Evolutionary conservation across 108 stramenopile genomes (phyloP).

Genomic region (Pseudonitzschia multistriata): DNA sequence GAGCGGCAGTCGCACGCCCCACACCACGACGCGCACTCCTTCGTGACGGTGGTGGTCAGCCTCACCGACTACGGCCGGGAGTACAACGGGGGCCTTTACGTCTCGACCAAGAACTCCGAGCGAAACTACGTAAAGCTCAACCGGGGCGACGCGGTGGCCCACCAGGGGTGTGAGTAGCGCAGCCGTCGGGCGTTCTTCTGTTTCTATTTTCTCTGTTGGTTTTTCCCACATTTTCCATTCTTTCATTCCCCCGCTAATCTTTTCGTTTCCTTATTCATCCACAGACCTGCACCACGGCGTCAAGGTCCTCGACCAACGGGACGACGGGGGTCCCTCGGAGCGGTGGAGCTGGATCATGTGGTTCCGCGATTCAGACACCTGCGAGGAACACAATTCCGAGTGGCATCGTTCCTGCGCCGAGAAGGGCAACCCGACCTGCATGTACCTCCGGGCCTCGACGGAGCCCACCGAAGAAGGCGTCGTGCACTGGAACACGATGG

Average conservation of each 20-base stretch:
- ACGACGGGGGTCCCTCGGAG: slow-evolving; percentile 1
- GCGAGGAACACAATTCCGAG: slow-evolving; percentile 7
- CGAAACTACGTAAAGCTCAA: slow-evolving; percentile 1
- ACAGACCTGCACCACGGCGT: slow-evolving; percentile 18
- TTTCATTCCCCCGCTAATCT: no score
- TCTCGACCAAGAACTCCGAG: slow-evolving; percentile 11
- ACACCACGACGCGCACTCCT: slow-evolving; percentile 14
- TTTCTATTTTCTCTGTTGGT: not conserved
- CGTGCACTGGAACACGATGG: not conserved
- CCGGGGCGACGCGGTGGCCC: slow-evolving; percentile 17
- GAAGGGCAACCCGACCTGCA: slow-evolving; percentile 13
- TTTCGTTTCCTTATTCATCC: not conserved
- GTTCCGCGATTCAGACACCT: slow-evolving; percentile 19
- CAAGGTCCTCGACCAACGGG: slow-evolving; percentile 9
- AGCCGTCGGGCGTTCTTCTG: not conserved
- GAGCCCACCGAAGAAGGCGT: not conserved
- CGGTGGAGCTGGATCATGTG: slow-evolving; percentile 24
- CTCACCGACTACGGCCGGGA: slow-evolving; percentile 14
- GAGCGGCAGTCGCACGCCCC: slow-evolving; percentile 18
- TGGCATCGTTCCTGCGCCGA: slow-evolving; percentile 13
- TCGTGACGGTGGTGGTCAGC: slow-evolving; percentile 20
- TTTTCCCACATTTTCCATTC: not conserved
- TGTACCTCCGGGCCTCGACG: slow-evolving; percentile 8
- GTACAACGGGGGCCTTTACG: slow-evolving; percentile 17
- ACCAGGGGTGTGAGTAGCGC: not conserved